phyloP scores from a whole-genome alignment of 495 filamentous ascomycete species.

The Darksidea phi region DNA sequence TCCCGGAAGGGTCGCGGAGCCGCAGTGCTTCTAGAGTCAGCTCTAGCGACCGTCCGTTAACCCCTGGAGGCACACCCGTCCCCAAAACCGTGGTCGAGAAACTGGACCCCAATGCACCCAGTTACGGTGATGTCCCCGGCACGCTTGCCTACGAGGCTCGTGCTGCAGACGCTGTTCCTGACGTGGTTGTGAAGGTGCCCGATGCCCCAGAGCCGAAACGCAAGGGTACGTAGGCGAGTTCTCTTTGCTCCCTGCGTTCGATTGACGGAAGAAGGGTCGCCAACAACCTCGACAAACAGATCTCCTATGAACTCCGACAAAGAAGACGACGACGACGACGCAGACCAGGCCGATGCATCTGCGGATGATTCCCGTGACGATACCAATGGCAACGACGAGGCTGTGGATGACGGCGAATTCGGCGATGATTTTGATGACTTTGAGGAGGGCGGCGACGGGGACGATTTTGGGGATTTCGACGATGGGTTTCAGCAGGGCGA shows the following conservation, averaged over 20 bases:
- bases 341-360: conserved; percentile 20
- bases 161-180: conserved; percentile 80
- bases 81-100: conserved; percentile 83
- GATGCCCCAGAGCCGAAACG: conserved; percentile 49
- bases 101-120: conserved; percentile 62
- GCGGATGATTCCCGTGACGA: conserved; percentile 47
- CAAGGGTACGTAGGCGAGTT: conserved; percentile 50
- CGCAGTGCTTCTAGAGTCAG: conserved; percentile 48
- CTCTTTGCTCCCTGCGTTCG: conserved; percentile 48
- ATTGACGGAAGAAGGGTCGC: conserved; percentile 60
- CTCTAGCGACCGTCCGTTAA: conserved; percentile 43
- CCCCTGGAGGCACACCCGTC: conserved; percentile 61
- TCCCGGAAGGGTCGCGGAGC: conserved; percentile 56
- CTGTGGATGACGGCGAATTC: conserved; percentile 55
- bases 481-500: conserved; percentile 71
- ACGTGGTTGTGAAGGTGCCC: conserved; percentile 58
- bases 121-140: conserved; percentile 84
- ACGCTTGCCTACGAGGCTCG: conserved; percentile 73
- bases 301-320: conserved; percentile 29
- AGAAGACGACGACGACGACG: conserved; percentile 9
- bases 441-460: conserved; percentile 64
- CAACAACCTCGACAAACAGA: conserved; percentile 46
- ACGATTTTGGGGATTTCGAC: conserved; percentile 89
- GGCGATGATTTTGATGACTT: conserved; percentile 97
- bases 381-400: conserved; percentile 41